These are phyloP conservation scores for Penicillium digitatum DNA, from an alignment of 2,329 filamentous ascomycete species.

Conservation along the genomic window DNA sequence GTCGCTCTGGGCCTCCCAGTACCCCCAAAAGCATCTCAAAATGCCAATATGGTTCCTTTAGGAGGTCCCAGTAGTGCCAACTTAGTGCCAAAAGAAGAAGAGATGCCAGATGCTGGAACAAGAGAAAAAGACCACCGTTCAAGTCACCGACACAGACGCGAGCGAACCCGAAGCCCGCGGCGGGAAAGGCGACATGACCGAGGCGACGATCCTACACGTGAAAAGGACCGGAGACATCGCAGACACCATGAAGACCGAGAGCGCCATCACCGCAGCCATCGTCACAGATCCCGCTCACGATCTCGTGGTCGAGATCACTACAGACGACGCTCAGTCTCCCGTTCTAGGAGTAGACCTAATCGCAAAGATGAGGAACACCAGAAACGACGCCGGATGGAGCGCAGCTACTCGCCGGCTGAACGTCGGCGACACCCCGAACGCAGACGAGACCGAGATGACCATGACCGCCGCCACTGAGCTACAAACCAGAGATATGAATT, in stretches of 20 bases:
- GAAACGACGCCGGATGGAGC: conserved; percentile 24
- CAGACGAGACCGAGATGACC: conserved; percentile 28
- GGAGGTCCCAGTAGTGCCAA: conserved; percentile 50
- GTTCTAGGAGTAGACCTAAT: conserved; percentile 30
- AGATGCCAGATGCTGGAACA: conserved; percentile 27
- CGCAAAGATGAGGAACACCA: conserved; percentile 23
- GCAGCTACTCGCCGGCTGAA: conserved; percentile 23
- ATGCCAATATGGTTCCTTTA: conserved; percentile 61
- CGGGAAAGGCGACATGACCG: conserved; percentile 31
- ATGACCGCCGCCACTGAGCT: conserved; percentile 26
- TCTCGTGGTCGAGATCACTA: conserved; percentile 26
- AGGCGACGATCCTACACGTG: conserved; percentile 27
- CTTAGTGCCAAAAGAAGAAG: conserved; percentile 26
- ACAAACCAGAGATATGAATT: neutral
- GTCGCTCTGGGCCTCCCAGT: conserved; percentile 75
- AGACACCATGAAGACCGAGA: conserved; percentile 32
- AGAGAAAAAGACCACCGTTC: conserved; percentile 19
- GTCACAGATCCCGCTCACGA: conserved; percentile 31
- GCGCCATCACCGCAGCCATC: conserved; percentile 32
- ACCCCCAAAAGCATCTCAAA: conserved; percentile 58
- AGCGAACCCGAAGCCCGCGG: conserved; percentile 34
- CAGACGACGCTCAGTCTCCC: conserved; percentile 27
- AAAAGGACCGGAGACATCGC: conserved; percentile 48
- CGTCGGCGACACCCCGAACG: conserved; percentile 24
- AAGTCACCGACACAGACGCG: conserved; percentile 28